A percentile compares a stretch with the other conserved stretches of the same genome.
Evolutionary conservation across 2,329 filamentous ascomycete genomes (phyloP).

Genomic region (Fusarium sp.): DNA sequence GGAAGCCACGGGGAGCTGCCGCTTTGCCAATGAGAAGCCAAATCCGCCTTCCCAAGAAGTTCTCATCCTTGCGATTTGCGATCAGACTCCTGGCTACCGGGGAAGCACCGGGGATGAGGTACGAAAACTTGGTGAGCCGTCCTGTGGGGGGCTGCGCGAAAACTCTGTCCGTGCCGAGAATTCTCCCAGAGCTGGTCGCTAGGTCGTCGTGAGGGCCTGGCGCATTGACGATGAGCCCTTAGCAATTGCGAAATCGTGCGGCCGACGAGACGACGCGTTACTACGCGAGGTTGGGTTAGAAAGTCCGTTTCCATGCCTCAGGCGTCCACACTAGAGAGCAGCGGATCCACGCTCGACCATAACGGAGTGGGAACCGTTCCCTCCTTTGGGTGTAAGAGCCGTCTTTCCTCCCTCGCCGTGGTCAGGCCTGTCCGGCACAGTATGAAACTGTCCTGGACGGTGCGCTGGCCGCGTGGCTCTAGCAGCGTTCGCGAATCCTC

Average conservation of each 20-base stretch:
- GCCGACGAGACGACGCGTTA: constrained; percentile 10
- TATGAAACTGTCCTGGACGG: constrained; percentile 32
- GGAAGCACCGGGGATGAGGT: background rate
- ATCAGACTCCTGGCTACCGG: constrained; percentile 14
- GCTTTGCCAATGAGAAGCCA: constrained; percentile 38
- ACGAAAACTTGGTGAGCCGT: background rate
- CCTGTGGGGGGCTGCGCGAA: constrained; percentile 17
- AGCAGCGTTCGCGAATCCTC: constrained; percentile 17
- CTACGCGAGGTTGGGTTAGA: background rate
- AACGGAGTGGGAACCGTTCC: constrained; percentile 33
- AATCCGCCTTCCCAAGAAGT: constrained; percentile 11
- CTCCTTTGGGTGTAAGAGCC: constrained; percentile 31
- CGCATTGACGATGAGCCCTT: constrained; percentile 15
- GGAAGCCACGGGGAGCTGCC: constrained; percentile 35
- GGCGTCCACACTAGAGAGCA: constrained; percentile 23
- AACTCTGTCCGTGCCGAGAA: constrained; percentile 10
- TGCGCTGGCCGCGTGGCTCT: constrained; percentile 32
- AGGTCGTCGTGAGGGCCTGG: background rate
- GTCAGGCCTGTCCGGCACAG: constrained; percentile 30
- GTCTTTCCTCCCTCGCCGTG: constrained; percentile 21
- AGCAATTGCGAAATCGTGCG: constrained; percentile 9
- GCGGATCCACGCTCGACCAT: constrained; percentile 15
- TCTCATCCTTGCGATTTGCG: constrained; percentile 25
- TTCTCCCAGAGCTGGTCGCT: background rate
- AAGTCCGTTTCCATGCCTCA: constrained; percentile 22